Percentiles rank a stretch among this genome's conserved stretches.
Conservation (phyloP, 2,329 filamentous ascomycete species). For the Claviceps sp. region DNA sequence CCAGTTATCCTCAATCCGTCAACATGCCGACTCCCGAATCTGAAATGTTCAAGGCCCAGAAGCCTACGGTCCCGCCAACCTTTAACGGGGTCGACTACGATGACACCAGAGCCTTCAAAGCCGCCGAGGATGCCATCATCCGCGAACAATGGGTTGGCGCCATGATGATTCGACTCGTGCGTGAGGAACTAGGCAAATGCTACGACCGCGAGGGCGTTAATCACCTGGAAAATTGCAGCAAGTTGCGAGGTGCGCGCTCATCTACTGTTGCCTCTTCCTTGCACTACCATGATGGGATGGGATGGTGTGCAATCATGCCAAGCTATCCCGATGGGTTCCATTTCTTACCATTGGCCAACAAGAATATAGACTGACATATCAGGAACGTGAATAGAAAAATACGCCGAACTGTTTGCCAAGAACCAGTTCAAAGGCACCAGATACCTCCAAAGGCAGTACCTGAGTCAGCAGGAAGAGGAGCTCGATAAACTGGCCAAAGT, state of each 20-base stretch:
- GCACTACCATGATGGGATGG: no score
- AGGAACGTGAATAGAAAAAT: slow-evolving; percentile 46
- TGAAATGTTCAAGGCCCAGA: slow-evolving; percentile 67
- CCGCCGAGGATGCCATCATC: slow-evolving; percentile 69
- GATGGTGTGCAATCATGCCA: no score
- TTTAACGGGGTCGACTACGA: slow-evolving; percentile 83
- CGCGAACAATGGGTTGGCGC: slow-evolving; percentile 80
- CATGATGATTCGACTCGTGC: slow-evolving; percentile 76
- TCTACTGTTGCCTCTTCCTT: neutral
- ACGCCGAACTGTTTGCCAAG: slow-evolving; percentile 63
- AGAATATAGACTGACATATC: neutral
- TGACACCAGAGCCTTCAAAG: slow-evolving; percentile 68
- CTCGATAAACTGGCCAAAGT: slow-evolving; percentile 25
- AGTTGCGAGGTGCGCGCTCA: slow-evolving; percentile 51
- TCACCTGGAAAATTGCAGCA: slow-evolving; percentile 76
- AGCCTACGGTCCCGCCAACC: slow-evolving; percentile 67
- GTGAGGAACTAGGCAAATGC: slow-evolving; percentile 76
- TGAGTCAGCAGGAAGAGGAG: slow-evolving; percentile 36
- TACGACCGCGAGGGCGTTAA: slow-evolving; percentile 76
- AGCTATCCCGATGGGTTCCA: no score
- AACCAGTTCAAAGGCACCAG: slow-evolving; percentile 68
- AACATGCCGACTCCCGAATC: slow-evolving; percentile 76
- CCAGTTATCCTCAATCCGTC: slow-evolving; percentile 7
- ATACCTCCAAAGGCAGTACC: slow-evolving; percentile 68
- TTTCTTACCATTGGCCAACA: neutral